Conservation (phyloP, 2,329 filamentous ascomycete species). For the Dothiorella sarmentorum region DNA sequence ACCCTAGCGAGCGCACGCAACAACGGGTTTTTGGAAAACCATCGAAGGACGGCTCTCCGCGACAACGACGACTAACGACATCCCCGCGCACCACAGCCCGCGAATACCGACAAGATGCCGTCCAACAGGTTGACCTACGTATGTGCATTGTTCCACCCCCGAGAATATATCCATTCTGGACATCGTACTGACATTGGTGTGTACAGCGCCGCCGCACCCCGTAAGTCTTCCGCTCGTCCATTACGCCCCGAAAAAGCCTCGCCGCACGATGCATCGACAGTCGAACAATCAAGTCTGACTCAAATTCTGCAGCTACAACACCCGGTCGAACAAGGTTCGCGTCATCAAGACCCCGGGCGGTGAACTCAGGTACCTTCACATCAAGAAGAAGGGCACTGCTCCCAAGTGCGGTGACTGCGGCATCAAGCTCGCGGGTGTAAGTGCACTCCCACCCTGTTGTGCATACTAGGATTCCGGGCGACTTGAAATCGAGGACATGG, state of each 20-base stretch:
- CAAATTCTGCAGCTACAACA: slow-evolving; percentile 76
- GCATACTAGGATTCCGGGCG: not conserved
- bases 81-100: slow-evolving; percentile 16
- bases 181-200: slow-evolving; percentile 18
- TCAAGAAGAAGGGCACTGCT: slow-evolving; percentile 98
- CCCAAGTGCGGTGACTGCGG: slow-evolving; percentile 95
- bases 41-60: slow-evolving; percentile 1
- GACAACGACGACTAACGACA: slow-evolving; percentile 18
- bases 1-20: slow-evolving; percentile 9
- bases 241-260: not conserved
- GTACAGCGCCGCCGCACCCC: slow-evolving; percentile 53
- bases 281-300: slow-evolving; percentile 19
- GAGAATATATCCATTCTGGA: not conserved
- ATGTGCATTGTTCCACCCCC: slow-evolving; percentile 30
- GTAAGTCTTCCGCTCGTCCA: slow-evolving; percentile 30
- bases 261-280: not conserved
- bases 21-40: not conserved
- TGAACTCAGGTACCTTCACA: slow-evolving; percentile 92
- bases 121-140: slow-evolving; percentile 56
- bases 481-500: not conserved
- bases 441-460: slow-evolving; percentile 45
- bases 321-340: slow-evolving; percentile 93
- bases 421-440: slow-evolving; percentile 95
- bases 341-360: slow-evolving; percentile 91
- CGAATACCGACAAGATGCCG: slow-evolving; percentile 46